Evolutionary conservation across 495 filamentous ascomycete species (phyloP).

Genomic region (Podospora fimiseda): DNA sequence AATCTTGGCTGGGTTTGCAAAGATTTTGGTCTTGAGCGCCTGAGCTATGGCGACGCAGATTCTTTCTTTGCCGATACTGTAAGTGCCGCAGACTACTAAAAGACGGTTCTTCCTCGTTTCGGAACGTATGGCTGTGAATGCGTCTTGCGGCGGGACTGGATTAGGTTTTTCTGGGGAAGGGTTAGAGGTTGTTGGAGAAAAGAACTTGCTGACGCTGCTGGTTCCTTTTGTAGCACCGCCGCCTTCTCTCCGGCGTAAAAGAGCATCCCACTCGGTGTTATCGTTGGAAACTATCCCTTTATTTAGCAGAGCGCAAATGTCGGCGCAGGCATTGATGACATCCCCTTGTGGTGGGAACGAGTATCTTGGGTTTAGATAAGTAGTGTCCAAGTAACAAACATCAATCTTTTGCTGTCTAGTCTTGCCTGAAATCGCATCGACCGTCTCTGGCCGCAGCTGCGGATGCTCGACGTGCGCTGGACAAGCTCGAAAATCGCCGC

Average conservation of each 20-base stretch:
- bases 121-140: conserved; percentile 21
- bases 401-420: conserved; percentile 80
- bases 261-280: conserved; percentile 24
- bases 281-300: conserved; percentile 25
- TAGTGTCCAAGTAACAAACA: conserved; percentile 93
- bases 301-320: conserved; percentile 67
- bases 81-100: conserved; percentile 90
- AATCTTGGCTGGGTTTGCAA: conserved; percentile 73
- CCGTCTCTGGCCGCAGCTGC: conserved; percentile 64
- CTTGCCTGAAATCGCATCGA: conserved; percentile 62
- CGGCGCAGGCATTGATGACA: conserved; percentile 79
- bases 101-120: conserved; percentile 44
- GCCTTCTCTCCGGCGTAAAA: conserved; percentile 22
- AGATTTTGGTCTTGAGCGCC: conserved; percentile 86
- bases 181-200: conserved; percentile 16
- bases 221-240: conserved; percentile 18
- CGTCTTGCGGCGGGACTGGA: conserved; percentile 6
- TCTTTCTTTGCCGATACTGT: conserved; percentile 95
- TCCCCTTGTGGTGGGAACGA: conserved; percentile 84
- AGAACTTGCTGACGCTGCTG: conserved; percentile 38
- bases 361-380: conserved; percentile 92
- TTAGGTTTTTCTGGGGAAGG: background rate
- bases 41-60: conserved; percentile 88
- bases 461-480: conserved; percentile 81
- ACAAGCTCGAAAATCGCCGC: conserved; percentile 92